Conservation (phyloP, 768 basidiomycete species). For the Mrakia gelida region DNA sequence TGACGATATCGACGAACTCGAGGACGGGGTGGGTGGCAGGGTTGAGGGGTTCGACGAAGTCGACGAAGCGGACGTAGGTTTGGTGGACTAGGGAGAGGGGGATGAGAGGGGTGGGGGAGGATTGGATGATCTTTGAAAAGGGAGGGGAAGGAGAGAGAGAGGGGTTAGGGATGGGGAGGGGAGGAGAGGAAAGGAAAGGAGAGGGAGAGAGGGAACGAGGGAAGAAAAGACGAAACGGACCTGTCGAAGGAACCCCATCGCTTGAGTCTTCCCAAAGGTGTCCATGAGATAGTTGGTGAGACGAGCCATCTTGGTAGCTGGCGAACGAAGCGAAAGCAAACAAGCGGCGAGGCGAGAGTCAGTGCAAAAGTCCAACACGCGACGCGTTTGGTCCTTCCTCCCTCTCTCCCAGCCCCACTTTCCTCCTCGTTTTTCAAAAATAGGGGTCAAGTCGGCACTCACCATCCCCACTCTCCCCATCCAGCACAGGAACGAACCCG, state of each 20-base stretch:
- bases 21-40: neutral
- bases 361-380: too few species aligned
- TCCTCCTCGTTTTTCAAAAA: neutral
- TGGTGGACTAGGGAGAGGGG: slow-evolving; percentile 1
- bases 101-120: slow-evolving; percentile 2
- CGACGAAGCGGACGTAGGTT: slow-evolving; percentile 20
- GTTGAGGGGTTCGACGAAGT: slow-evolving; percentile 10
- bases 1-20: slow-evolving; percentile 6
- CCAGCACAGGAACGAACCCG: slow-evolving; percentile 72
- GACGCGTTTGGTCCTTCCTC: too few species aligned
- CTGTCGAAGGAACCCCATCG: slow-evolving; percentile 58
- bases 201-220: neutral
- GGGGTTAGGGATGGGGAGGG: neutral
- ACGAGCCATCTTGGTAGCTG: slow-evolving; percentile 66
- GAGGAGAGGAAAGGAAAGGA: neutral
- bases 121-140: neutral
- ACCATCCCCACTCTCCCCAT: slow-evolving; percentile 49
- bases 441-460: slow-evolving; percentile 31
- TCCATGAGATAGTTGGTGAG: slow-evolving; percentile 65
- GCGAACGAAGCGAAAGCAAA: slow-evolving; percentile 22
- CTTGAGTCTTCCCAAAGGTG: slow-evolving; percentile 59
- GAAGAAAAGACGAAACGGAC: slow-evolving; percentile 43
- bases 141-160: neutral
- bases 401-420: too few species aligned
- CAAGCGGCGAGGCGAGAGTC: slow-evolving; percentile 18